Evolutionary conservation across 768 basidiomycete genomes (phyloP), one percentile per base, ranked within the genome.

Genomic region (Lactarius pseudohatsudake): DNA sequence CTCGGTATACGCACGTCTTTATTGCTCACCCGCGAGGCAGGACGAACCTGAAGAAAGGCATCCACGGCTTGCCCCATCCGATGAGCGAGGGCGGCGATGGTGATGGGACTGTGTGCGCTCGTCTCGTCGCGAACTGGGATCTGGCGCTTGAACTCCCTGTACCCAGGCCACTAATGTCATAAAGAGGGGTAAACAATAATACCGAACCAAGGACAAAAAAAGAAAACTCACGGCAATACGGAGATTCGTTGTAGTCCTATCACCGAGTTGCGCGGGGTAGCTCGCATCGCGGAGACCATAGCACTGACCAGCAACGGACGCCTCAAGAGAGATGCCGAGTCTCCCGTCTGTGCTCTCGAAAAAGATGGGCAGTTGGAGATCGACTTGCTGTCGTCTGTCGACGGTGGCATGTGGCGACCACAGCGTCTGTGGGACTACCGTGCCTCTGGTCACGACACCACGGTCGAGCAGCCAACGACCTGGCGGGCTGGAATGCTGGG

Each of bases 61-160:
- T 53, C 50, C 15, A 53, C 50, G 13, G 22, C 22, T 5, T 38
- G 59, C 18, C 59, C 59, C 22, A 60, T 28, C 4, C 20, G 28
- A 18, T 45, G 59, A 13, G 43, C 43, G 22, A 60, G 43, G 8
- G 18, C 2, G n/a, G 36, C 59, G 15, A 4, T 22, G 43, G 38
- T 60, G 59, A 60, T 43, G 18, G 59, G 40, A 8, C 26, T 59
- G 59, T 40, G 59, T 22, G 36, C 59, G 38, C 40, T 26, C n/a
- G 59, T 43, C 43, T 60, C 38, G 28, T 60, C 59, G 36, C 43
- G 59, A n/a, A 26, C 40, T 4, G 22, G 59, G 16, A 60, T 26
- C 22, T 41, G 59, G 15, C 59, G 59, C 40, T 43, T 60, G 38
- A 40, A 60, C 18, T 38, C 36, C 38, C n/a, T 28, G n/a, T 60